Conservation (phyloP, 1,139 yeast species). For the Yamadazyma membranifaciens region DNA sequence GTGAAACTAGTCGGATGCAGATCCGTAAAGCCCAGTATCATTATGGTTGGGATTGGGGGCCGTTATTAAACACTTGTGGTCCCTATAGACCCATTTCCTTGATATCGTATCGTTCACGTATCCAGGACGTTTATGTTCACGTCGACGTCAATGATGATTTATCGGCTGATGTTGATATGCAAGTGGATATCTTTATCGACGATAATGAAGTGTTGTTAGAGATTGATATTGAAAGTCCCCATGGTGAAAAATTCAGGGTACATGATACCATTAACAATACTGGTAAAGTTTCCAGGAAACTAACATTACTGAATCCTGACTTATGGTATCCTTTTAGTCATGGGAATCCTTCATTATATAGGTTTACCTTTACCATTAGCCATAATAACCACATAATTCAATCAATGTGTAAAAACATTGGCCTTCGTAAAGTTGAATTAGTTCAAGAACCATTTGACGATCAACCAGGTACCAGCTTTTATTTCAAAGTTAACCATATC, state of each 20-base stretch:
- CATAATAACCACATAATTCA: conserved; percentile 8
- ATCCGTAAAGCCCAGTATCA: conserved; percentile 53
- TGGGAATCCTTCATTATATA: conserved; percentile 35
- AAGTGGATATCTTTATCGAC: conserved; percentile 6
- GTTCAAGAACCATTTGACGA: conserved; percentile 29
- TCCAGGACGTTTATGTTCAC: conserved; percentile 21
- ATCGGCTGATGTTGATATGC: conserved; percentile 7
- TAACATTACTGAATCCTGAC: conserved; percentile 19
- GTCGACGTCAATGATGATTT: conserved; percentile 17
- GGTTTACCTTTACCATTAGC: conserved; percentile 15
- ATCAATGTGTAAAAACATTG: conserved; percentile 19
- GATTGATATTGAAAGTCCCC: background rate
- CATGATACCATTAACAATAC: no score
- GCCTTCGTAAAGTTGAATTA: conserved; percentile 36
- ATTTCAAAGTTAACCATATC: conserved; percentile 35
- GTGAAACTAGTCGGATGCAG: conserved; percentile 39
- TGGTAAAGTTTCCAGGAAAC: conserved; percentile 2
- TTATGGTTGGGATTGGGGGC: conserved; percentile 63
- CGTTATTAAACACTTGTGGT: conserved; percentile 44
- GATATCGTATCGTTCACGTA: conserved; percentile 19
- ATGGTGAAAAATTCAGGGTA: no score
- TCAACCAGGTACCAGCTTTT: conserved; percentile 35
- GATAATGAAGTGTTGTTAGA: conserved; percentile 8
- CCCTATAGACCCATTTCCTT: conserved; percentile 40
- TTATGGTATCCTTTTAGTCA: conserved; percentile 44